Conservation (phyloP, 192 early-diverging fungal genomes). For the Gaertneriomyces semiglobifer region DNA sequence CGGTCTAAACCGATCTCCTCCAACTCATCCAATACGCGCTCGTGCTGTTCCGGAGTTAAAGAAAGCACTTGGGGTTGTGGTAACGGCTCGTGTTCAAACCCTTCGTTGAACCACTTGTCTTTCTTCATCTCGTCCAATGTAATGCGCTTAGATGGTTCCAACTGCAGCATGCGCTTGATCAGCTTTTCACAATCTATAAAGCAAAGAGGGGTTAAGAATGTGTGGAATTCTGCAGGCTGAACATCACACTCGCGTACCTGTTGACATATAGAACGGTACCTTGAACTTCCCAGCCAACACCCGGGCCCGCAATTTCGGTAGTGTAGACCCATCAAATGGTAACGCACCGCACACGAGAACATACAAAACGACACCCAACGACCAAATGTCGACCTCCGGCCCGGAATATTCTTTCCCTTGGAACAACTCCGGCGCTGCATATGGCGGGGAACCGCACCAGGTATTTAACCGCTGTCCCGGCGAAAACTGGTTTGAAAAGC, state of each 20-base stretch:
- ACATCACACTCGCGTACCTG: constrained; percentile 34
- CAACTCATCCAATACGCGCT: constrained; percentile 48
- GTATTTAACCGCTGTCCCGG: constrained; percentile 58
- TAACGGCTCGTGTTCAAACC: constrained; percentile 42
- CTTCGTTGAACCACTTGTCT: constrained; percentile 58
- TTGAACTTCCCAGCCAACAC: constrained; percentile 57
- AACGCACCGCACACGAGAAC: constrained; percentile 72
- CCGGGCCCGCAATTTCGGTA: constrained; percentile 50
- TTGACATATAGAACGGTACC: constrained; percentile 60
- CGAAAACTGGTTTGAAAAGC: constrained; percentile 59
- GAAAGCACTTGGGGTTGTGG: constrained; percentile 20
- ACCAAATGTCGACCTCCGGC: constrained; percentile 96
- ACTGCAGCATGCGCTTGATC: constrained; percentile 54
- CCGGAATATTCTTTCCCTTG: constrained; percentile 85
- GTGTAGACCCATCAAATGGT: constrained; percentile 61
- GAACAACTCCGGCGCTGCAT: constrained; percentile 57
- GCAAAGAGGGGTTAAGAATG: not conserved
- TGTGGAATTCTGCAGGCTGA: too few relatives aligned
- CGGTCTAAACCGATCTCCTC: constrained; percentile 57
- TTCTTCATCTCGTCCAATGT: constrained; percentile 51
- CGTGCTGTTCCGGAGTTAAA: constrained; percentile 45
- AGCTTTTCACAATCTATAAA: constrained; percentile 52
- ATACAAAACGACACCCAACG: constrained; percentile 86
- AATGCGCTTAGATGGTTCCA: constrained; percentile 54
- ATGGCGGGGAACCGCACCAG: constrained; percentile 62